A percentile compares a stretch with the other conserved stretches of the same genome.
Evolutionary conservation across 2,329 filamentous ascomycete species (phyloP).

Genomic region (Colletotrichum sp.): DNA sequence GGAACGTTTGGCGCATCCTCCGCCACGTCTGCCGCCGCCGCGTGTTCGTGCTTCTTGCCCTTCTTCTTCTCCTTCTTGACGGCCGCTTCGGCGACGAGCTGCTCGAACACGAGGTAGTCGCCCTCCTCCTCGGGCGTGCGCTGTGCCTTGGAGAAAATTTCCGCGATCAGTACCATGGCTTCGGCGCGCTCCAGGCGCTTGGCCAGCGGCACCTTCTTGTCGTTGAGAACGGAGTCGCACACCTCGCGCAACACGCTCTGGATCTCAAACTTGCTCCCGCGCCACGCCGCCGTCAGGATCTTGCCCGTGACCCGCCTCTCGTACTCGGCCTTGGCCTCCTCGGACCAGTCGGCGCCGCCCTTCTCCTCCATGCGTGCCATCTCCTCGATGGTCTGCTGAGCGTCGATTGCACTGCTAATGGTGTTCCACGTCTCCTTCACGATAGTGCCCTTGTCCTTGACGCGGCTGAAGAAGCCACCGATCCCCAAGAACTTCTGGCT

Average conservation of each 20-base stretch:
- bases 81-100: conserved; percentile 94
- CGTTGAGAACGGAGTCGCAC: conserved; percentile 84
- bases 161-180: conserved; percentile 85
- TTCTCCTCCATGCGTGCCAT: conserved; percentile 96
- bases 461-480: conserved; percentile 88
- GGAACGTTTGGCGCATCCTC: conserved; percentile 30
- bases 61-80: conserved; percentile 93
- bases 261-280: conserved; percentile 97
- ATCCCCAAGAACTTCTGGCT: conserved; percentile 97
- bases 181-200: conserved; percentile 93
- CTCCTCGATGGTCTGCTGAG: conserved; percentile 98
- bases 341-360: conserved; percentile 97
- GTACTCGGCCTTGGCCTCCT: conserved; percentile 95
- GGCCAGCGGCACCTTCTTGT: conserved; percentile 76
- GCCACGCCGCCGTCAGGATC: conserved; percentile 95
- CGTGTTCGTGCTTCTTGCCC: conserved; percentile 67
- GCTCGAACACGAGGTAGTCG: conserved; percentile 98
- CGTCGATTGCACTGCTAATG: conserved; percentile 93
- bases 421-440: conserved; percentile 99
- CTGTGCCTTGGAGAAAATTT: conserved; percentile 85
- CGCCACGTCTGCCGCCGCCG: conserved; percentile 37
- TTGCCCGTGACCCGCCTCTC: conserved; percentile 96
- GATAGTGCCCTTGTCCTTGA: conserved; percentile 95
- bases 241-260: conserved; percentile 95
- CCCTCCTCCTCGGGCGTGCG: conserved; percentile 95